Evolutionary conservation across 768 basidiomycete species (phyloP), one percentile per base, ranked within the genome.

Genomic region (Leccinum sublutescens): DNA sequence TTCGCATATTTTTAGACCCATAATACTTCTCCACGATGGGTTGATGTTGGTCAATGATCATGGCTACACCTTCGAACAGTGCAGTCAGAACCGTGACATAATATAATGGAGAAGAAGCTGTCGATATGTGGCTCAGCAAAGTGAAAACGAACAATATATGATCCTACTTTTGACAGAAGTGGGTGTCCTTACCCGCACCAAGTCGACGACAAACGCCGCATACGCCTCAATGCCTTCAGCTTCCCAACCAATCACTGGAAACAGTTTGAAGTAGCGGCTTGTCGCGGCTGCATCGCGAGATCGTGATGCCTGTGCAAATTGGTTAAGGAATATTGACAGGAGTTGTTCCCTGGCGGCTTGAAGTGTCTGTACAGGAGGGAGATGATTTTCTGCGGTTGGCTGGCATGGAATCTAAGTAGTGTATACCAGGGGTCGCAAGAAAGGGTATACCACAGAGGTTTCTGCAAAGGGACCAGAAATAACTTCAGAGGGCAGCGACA

Each of bases 11-110:
- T 1, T 93, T 91, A 9, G 73, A 65, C 0, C 97, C 97, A 67
- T 99, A 99, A 75, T 99, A 98, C 75, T 97, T 98, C 70, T 98
- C 96, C 1, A 99, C 95, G 5, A 99, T 86, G 2, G 94, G 92
- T 64, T 97, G 96, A 69, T 99, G 97, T 68, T 99, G 97, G 66
- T 96, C 94, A 21, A 99, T 88, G 63, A 99, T 94, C 79, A 93
- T 85, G 0, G 95, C 97, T 53, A 99, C 89, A 57, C 88, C 90
- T 75, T 99, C 97, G 64, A 98, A 95, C 1, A 99, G 82, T 6
- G 92, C 87, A 2, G 96, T 98, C 56, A 99, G 76, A 11, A 88
- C 83, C 3, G 93, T 87, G 62, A 97, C 86, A 70, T 93, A 98
- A 75, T 97, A 96, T 27, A 94, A 75, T 0, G 96, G 89, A 0